phyloP scores from a whole-genome alignment of 78 protist genomes.

The Dictyostelium intermedium region DNA sequence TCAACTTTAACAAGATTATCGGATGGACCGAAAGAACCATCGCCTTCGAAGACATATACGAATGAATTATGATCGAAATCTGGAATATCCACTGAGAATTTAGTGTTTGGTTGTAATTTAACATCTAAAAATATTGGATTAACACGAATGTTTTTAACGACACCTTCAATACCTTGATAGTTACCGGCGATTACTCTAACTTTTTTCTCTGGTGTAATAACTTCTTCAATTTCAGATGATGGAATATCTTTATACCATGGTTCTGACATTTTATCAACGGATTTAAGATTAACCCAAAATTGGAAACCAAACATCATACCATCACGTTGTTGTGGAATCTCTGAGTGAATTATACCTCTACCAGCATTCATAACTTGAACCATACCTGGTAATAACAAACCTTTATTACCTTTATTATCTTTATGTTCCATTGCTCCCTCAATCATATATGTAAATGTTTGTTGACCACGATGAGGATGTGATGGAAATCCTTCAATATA shows the following conservation, averaged over 20 bases:
- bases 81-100: slow-evolving; percentile 10
- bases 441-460: slow-evolving; percentile 87
- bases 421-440: slow-evolving; percentile 78
- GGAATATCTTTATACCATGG: slow-evolving; percentile 83
- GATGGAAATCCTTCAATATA: slow-evolving; percentile 81
- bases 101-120: slow-evolving; percentile 10
- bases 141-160: slow-evolving; percentile 7
- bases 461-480: slow-evolving; percentile 93
- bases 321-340: slow-evolving; percentile 63
- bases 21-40: slow-evolving; percentile 36
- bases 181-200: slow-evolving; percentile 68
- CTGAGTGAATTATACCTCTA: slow-evolving; percentile 87
- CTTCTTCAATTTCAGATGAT: slow-evolving; percentile 3
- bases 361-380: slow-evolving; percentile 93
- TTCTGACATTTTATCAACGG: slow-evolving; percentile 80
- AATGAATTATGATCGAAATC: slow-evolving; percentile 62
- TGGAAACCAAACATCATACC: slow-evolving; percentile 82
- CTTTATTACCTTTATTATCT: slow-evolving; percentile 84
- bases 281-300: slow-evolving; percentile 87
- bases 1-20: background rate
- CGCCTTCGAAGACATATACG: slow-evolving; percentile 33
- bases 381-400: slow-evolving; percentile 59
- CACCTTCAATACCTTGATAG: background rate
- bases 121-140: slow-evolving; percentile 58
- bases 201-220: background rate